These are phyloP conservation scores for Mycena floridula DNA, from an alignment of 768 basidiomycete species.

Conservation along the genomic window DNA sequence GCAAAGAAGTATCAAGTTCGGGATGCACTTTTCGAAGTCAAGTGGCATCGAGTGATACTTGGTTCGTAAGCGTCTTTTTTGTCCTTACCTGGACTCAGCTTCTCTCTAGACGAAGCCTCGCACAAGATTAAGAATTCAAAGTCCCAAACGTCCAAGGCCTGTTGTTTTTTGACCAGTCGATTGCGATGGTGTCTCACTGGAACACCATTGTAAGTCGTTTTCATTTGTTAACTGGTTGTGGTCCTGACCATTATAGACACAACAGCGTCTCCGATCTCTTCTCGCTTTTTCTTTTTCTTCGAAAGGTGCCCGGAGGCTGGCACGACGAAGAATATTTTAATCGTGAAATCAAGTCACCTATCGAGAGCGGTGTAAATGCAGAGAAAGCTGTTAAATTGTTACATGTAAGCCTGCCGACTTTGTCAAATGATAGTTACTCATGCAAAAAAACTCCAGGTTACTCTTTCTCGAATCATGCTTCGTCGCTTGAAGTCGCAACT, in stretches of 20 bases:
- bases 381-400: too few relatives aligned
- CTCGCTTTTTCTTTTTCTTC: not conserved
- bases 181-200: slow-evolving; percentile 3
- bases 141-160: not conserved
- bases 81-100: not conserved
- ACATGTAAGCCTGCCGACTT: too few relatives aligned
- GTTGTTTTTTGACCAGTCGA: not conserved
- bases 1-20: not conserved
- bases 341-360: too few relatives aligned
- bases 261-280: not conserved
- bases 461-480: not conserved
- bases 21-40: not conserved
- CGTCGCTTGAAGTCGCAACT: not conserved
- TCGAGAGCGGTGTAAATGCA: too few relatives aligned
- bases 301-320: too few relatives aligned
- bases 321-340: too few relatives aligned
- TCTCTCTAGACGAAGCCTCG: not conserved
- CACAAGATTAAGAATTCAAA: not conserved
- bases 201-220: slow-evolving; percentile 2
- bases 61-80: not conserved
- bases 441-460: not conserved
- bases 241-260: not conserved
- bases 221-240: not conserved
- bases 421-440: too few relatives aligned
- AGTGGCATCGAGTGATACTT: not conserved